phyloP scores from a whole-genome alignment of 768 basidiomycete species.

The Xerocomus potaroensis region DNA sequence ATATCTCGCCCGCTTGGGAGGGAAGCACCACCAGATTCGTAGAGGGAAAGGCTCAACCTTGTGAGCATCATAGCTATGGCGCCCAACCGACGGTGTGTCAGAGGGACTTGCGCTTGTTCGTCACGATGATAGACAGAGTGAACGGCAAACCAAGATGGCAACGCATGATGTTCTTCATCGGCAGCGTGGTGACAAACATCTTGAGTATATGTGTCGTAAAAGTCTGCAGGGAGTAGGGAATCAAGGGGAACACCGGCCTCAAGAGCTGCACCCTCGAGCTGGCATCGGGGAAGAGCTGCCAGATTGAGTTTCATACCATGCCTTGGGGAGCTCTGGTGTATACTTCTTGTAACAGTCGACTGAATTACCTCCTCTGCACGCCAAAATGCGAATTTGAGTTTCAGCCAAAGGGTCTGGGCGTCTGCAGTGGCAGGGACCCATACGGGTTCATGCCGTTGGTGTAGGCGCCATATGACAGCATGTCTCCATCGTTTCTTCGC shows the following conservation, averaged over 20 bases:
- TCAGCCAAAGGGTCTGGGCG: slow-evolving; percentile 7
- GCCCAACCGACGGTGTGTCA: slow-evolving; percentile 56
- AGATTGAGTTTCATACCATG: slow-evolving; percentile 60
- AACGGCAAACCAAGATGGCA: slow-evolving; percentile 16
- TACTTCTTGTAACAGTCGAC: slow-evolving; percentile 2
- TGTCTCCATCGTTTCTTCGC: slow-evolving; percentile 53
- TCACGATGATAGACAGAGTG: slow-evolving; percentile 19
- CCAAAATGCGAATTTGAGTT: slow-evolving; percentile 9
- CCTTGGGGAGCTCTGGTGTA: slow-evolving; percentile 16
- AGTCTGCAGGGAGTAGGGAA: slow-evolving; percentile 42
- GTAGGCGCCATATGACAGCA: slow-evolving; percentile 63
- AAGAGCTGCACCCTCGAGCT: slow-evolving; percentile 59
- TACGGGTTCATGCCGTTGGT: slow-evolving; percentile 41
- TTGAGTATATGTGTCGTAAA: slow-evolving; percentile 20
- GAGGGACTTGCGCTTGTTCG: slow-evolving; percentile 22
- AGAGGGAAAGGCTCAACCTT: slow-evolving; percentile 44
- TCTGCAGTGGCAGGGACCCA: slow-evolving; percentile 43
- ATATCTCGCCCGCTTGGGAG: background rate
- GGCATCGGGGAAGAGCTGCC: slow-evolving; percentile 48
- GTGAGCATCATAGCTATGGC: slow-evolving; percentile 55
- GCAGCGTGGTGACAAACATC: background rate
- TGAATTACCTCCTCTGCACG: slow-evolving; percentile 7
- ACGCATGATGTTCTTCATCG: background rate
- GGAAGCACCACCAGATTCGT: slow-evolving; percentile 19
- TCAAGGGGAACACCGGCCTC: slow-evolving; percentile 63